These are phyloP conservation scores for Nothopassalora personata DNA, from an alignment of 2,329 filamentous ascomycete species.

Conservation along the genomic window DNA sequence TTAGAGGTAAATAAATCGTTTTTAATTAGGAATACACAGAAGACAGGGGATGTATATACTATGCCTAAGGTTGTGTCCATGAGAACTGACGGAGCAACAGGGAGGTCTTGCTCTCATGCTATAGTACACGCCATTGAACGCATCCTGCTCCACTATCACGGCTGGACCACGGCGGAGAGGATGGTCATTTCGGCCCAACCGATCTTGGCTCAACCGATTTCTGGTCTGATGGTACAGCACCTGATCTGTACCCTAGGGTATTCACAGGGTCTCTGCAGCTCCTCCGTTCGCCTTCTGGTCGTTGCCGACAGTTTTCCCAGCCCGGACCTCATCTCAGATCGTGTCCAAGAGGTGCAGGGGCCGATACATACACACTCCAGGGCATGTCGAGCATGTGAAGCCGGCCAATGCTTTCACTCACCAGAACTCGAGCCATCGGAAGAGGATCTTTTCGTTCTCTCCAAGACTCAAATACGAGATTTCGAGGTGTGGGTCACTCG, in stretches of 20 bases:
- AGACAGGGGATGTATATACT: too few relatives aligned
- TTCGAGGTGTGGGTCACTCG: not conserved
- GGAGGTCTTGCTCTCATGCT: not conserved
- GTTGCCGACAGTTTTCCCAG: too few relatives aligned
- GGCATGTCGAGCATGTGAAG: not conserved
- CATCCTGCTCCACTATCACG: not conserved
- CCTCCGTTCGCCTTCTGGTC: too few relatives aligned
- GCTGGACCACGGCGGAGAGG: not conserved
- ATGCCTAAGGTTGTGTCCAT: not conserved
- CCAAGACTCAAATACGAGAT: not conserved
- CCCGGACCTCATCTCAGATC: too few relatives aligned
- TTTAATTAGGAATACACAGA: too few relatives aligned
- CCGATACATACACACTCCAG: not conserved
- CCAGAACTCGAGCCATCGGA: not conserved
- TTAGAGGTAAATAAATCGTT: too few relatives aligned
- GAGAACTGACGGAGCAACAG: not conserved
- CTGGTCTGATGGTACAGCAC: not conserved
- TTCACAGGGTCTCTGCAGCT: too few relatives aligned
- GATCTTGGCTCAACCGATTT: not conserved
- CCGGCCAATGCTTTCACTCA: not conserved
- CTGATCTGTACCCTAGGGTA: not conserved
- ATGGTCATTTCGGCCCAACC: not conserved
- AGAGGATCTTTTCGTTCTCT: not conserved
- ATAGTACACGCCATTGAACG: not conserved
- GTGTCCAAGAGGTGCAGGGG: too few relatives aligned